Evolutionary conservation across 2,329 filamentous ascomycete species (phyloP), one percentile per base, ranked within the genome.

Genomic region (Cercospora sp.): DNA sequence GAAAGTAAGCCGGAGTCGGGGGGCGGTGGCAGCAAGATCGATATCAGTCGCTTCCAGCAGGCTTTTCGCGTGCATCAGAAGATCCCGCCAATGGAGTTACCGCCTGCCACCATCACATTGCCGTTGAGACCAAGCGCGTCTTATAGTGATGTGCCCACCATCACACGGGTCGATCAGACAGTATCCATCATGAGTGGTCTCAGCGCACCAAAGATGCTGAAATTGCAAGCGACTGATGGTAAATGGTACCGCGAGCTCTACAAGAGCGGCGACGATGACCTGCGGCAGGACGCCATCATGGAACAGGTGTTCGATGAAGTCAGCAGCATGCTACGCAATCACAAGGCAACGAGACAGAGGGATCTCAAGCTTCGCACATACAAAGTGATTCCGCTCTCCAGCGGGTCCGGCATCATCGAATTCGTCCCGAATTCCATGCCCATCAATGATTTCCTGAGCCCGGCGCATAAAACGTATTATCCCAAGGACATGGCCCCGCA

Each of bases 231-330:
- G 16, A 91, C 87, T 18, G 88, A 97, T 78, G 96, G 95, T 6
- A 82, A 85, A 65, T 87, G 85, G 40, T 97, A 94, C 81, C 97
- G 92, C 78, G 93, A 97, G 80, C 84, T 99, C 84, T 89, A 97
- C 77, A 99, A 99, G 84, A 93, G 93, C 70, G 94, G 95, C 18
- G 94, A 94, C 76, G 95, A 99, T 78, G 75, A 99, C 77, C 86
- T 99, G 12, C 91, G 96, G 8, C 95, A 99, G 82, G 95, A 99
- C 76, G 93, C 94, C 55, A 99, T 89, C 83, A 99, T 99, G 96
- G 96, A 99, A 80, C 95, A 99, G 80, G 95, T 99, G 1, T 99
- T 99, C 78, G 92, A 94, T 67, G 93, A 97, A 80, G 95, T 97
- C 23, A 98, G 93, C 67, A 91, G 92, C 62, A 87, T 99, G 23